A percentile compares a stretch with the other conserved stretches of the same genome.
Evolutionary conservation across 805 yeast genomes (phyloP).

Genomic region (Teunomyces pallodes): DNA sequence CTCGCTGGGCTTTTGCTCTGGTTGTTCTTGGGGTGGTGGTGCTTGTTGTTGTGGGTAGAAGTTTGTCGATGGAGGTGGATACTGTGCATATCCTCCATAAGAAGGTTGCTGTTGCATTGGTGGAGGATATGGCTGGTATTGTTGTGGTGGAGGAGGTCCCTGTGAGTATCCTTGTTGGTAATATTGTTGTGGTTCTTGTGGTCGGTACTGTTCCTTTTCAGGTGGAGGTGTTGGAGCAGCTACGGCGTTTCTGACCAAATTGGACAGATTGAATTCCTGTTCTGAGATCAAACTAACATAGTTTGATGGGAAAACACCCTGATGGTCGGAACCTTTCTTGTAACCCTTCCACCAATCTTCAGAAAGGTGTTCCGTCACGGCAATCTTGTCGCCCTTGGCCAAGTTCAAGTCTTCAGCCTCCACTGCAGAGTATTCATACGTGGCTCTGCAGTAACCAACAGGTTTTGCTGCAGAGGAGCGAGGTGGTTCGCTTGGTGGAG

Average conservation of each 20-base stretch:
- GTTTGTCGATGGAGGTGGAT: slow-evolving; percentile 50
- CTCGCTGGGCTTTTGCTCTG: slow-evolving; percentile 23
- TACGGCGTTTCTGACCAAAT: neutral
- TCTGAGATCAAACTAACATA: slow-evolving; percentile 56
- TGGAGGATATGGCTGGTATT: slow-evolving; percentile 9
- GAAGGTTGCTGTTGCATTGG: slow-evolving; percentile 26
- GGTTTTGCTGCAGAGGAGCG: slow-evolving; percentile 17
- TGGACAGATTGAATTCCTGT: slow-evolving; percentile 23
- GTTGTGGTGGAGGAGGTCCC: slow-evolving; percentile 6
- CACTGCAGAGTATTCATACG: slow-evolving; percentile 72
- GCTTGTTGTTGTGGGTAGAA: slow-evolving; percentile 40
- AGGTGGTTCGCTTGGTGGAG: slow-evolving; percentile 21
- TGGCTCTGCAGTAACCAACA: slow-evolving; percentile 52
- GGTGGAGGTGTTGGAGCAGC: slow-evolving; percentile 14
- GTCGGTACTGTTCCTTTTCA: slow-evolving; percentile 15
- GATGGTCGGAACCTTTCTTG: slow-evolving; percentile 37
- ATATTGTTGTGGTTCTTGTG: slow-evolving; percentile 14
- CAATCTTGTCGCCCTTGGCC: slow-evolving; percentile 63
- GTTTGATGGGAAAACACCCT: slow-evolving; percentile 88
- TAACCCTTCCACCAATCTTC: slow-evolving; percentile 91
- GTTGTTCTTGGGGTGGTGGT: slow-evolving; percentile 14
- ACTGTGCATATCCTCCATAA: slow-evolving; percentile 40
- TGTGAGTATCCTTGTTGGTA: slow-evolving; percentile 4
- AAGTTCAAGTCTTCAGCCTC: slow-evolving; percentile 73
- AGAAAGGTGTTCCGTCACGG: slow-evolving; percentile 69